These are phyloP conservation scores for Talaromyces funiculosus DNA, from an alignment of 2,329 filamentous ascomycete species.

Conservation along the genomic window DNA sequence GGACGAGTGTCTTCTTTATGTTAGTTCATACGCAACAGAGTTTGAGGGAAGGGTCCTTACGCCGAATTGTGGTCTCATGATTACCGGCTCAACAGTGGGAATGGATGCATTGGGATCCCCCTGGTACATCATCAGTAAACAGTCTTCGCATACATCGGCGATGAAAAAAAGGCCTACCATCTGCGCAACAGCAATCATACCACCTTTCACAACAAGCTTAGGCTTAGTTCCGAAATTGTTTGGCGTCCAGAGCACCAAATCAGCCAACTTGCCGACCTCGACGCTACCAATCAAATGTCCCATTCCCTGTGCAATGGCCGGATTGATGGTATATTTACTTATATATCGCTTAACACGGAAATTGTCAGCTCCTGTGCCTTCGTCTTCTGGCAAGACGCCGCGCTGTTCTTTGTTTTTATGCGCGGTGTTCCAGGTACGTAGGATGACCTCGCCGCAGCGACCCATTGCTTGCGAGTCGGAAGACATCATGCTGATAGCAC, in stretches of 20 bases:
- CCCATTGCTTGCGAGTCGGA: constrained; percentile 97
- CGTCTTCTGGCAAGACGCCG: constrained; percentile 69
- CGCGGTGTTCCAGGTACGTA: constrained; percentile 93
- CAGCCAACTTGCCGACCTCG: constrained; percentile 83
- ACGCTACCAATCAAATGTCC: constrained; percentile 77
- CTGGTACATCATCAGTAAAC: constrained; percentile 35
- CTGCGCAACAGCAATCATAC: constrained; percentile 73
- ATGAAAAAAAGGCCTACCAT: constrained; percentile 61
- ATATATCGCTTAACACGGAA: constrained; percentile 88
- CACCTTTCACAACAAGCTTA: constrained; percentile 73
- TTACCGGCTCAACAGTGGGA: constrained; percentile 77
- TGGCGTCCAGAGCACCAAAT: constrained; percentile 82
- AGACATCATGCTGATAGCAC: constrained; percentile 96
- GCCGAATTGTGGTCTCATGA: constrained; percentile 82
- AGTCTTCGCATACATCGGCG: neutral
- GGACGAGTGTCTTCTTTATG: constrained; percentile 52
- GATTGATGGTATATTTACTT: constrained; percentile 95
- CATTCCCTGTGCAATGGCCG: constrained; percentile 87
- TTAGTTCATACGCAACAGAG: neutral
- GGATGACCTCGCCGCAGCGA: constrained; percentile 85
- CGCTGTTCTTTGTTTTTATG: constrained; percentile 93
- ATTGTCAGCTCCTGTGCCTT: constrained; percentile 76
- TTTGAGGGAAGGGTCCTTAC: constrained; percentile 24
- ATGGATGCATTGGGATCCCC: constrained; percentile 79
- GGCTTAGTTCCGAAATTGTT: constrained; percentile 86